phyloP scores from a whole-genome alignment of 345 rosid species.

The Excoecaria agallocha region DNA sequence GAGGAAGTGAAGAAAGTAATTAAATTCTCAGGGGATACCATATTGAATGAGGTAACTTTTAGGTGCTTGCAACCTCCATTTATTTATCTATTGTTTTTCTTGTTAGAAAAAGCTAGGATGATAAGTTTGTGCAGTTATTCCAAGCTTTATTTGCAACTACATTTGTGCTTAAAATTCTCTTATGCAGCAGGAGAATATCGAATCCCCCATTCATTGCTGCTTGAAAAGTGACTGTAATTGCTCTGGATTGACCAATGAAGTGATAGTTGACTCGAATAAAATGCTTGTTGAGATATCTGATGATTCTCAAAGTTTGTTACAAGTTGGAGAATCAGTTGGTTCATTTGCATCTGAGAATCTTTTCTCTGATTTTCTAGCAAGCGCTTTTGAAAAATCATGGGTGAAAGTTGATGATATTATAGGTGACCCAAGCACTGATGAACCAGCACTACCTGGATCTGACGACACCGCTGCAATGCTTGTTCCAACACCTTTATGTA shows the following conservation, averaged over 20 bases:
- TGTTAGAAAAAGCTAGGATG: background rate
- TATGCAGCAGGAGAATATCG: conserved; percentile 44
- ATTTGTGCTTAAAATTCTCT: conserved; percentile 1
- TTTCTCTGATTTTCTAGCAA: conserved; percentile 37
- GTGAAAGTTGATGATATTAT: conserved; percentile 28
- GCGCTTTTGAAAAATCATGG: conserved; percentile 44
- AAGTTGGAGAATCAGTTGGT: conserved; percentile 29
- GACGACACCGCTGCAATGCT: conserved; percentile 30
- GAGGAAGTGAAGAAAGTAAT: conserved; percentile 43
- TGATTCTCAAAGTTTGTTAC: conserved; percentile 32
- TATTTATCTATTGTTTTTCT: background rate
- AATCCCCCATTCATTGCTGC: conserved; percentile 25
- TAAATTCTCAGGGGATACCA: conserved; percentile 29
- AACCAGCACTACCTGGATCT: conserved; percentile 72
- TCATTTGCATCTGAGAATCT: conserved; percentile 32
- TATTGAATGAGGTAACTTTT: conserved; percentile 39
- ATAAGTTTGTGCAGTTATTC: background rate
- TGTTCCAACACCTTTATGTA: conserved; percentile 36
- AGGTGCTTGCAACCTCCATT: background rate
- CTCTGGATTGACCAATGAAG: conserved; percentile 25
- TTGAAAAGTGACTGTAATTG: conserved; percentile 16
- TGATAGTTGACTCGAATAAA: conserved; percentile 24
- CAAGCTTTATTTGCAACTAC: background rate
- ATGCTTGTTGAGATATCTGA: conserved; percentile 18
- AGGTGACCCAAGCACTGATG: conserved; percentile 42